Base-by-base conservation (phyloP, 345 rosid genomes). In the Eucalyptus pauciflora region DNA sequence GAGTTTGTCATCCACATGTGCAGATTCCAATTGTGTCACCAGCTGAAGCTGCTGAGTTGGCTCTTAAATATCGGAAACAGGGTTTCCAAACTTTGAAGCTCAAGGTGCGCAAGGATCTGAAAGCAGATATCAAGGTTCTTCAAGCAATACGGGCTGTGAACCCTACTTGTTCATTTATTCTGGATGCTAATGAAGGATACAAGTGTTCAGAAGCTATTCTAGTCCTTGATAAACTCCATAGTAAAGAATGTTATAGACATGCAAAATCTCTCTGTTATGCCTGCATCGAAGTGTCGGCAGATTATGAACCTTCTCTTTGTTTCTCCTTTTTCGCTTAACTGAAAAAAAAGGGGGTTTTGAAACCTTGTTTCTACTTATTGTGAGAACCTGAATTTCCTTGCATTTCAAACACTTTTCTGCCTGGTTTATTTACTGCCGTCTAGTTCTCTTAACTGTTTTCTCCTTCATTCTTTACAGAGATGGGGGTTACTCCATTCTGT, bases 171-270 rank as follows among this genome's bases (percentile, higher is more conserved):
- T 94, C 91, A 31, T 96, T 96, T 91, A 95, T 96, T 89, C 91
- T 97, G 94, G 99, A 97, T 89, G 99, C 99, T 88, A 97, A 97
- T 88, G 99, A 97, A 92, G 99, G 99, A 50, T 97, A 96, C 91
- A 93, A 88, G 64, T 90, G 96, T 14, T 90, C 94, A 86, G 98
- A 96, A 92, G 98, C 99, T 89, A 91, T 95, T 90, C 92, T 94
- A 89, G 97, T 96, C 92, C 96, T 96, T 48, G 93, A 96, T 89
- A 94, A 89, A 87, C 93, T 97, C 90, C 94, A 95, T 88, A 96
- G 98, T 96, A 94, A 87, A 86, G 52, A 50, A 50, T 81, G n/a
- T 27, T 48, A 27, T 62, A 50, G 86, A 88, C 41, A 11, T 67
- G 80, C 76, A 43, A 20, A 17, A 87, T 49, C 49, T 50, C 31